Evolutionary conservation across 106 monocot species (phyloP).

Genomic region (Phalaenopsis equestris): DNA sequence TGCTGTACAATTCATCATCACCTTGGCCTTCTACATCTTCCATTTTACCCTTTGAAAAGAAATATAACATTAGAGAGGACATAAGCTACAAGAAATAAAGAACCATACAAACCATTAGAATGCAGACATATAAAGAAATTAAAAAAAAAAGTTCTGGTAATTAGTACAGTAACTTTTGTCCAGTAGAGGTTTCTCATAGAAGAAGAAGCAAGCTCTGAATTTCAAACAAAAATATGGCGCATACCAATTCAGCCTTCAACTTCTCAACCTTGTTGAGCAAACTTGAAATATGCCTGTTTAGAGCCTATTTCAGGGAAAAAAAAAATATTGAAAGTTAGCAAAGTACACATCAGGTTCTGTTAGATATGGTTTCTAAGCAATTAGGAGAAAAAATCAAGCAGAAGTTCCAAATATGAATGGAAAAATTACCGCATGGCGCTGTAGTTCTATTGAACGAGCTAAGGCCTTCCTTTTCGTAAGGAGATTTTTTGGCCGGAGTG

Average conservation of each 20-base stretch:
- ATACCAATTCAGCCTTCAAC: slow-evolving; percentile 78
- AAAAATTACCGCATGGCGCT: slow-evolving; percentile 60
- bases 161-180: neutral
- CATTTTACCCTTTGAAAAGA: slow-evolving; percentile 45
- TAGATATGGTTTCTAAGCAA: neutral
- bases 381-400: neutral
- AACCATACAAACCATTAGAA: neutral
- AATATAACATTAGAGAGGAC: neutral
- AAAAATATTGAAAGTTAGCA: neutral
- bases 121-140: neutral
- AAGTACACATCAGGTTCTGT: neutral
- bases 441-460: slow-evolving; percentile 92
- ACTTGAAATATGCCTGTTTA: slow-evolving; percentile 46
- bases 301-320: slow-evolving; percentile 38
- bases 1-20: slow-evolving; percentile 67
- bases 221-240: slow-evolving; percentile 5
- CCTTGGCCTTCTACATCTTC: slow-evolving; percentile 59
- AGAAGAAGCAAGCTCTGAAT: neutral
- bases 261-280: slow-evolving; percentile 49
- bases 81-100: neutral
- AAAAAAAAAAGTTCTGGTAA: neutral
- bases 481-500: slow-evolving; percentile 83
- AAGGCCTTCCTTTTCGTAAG: slow-evolving; percentile 90
- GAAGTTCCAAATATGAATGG: neutral
- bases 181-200: neutral